Base-by-base conservation (phyloP, 2,329 filamentous ascomycete species). In the Elsinoe perseae region DNA sequence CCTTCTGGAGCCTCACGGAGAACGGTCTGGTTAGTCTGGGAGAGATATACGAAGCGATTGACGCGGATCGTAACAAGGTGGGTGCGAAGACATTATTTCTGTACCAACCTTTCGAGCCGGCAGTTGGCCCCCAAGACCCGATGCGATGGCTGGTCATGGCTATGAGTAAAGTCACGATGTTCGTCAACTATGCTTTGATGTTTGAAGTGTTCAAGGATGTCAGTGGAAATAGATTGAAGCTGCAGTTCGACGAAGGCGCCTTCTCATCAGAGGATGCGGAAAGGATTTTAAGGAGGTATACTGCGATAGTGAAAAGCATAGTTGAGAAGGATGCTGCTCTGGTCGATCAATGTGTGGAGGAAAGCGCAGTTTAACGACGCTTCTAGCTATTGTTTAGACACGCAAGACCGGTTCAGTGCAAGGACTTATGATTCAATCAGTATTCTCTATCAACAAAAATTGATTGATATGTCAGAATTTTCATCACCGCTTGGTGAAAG, bases 101-200 rank as follows among this genome's bases (percentile, higher is more conserved):
- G 44, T 70, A 68, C 58, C 67, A 70, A 59, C 67, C 68, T 8
- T 70, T 70, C 55, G 66, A 68, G 53, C 67, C 68, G 58, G 52
- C 63, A 54, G 27, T 44, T 14, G 43, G 36, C 10, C 43, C 53
- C 16, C 36, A 50, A 27, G 55, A 60, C 20, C 43, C 42, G 20
- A 40, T 56, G 59, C 30, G 55, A 23, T 61, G 60, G 60, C 43
- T 61, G 8, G 59, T 61, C 10, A 61, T 61, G 60, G 60, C 59
- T 21, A 28, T 42, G 38, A 42, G 44, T 30, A n/a, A 18, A 32
- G 53, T 55, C 7, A 55, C 53, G 4, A 25, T 27, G 53, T 36
- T 16, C 10, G 18, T 27, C 12, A 21, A 25, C 14, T 55, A 55
- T 40, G 53, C 20, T 6, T 30, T 55, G 34, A 25, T 43, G 23